A percentile compares a stretch with the other conserved stretches of the same genome.
phyloP scores from a whole-genome alignment of 345 rosid genomes.

The Carallia pectinifolia region DNA sequence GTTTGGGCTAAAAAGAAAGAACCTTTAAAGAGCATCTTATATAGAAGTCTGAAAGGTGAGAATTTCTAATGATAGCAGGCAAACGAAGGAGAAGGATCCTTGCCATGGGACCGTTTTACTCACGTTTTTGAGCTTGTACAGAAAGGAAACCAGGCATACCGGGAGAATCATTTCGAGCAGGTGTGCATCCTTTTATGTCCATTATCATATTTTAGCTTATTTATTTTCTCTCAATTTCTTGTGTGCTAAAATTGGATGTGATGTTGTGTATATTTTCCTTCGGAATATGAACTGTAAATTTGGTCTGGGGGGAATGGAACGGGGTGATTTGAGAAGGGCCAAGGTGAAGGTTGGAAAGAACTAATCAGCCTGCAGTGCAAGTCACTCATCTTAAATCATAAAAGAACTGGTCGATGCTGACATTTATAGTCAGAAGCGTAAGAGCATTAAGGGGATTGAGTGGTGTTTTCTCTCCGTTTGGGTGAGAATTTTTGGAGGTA shows the following conservation, averaged over 20 bases:
- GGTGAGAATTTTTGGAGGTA: background rate
- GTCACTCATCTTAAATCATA: background rate
- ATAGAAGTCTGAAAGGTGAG: slow-evolving; percentile 14
- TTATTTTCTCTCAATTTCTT: background rate
- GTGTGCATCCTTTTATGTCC: slow-evolving; percentile 24
- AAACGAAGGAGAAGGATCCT: slow-evolving; percentile 62
- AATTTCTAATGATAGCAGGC: slow-evolving; percentile 40
- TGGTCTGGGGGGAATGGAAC: background rate
- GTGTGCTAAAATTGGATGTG: background rate
- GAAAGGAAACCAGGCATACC: slow-evolving; percentile 69
- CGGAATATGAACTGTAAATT: background rate
- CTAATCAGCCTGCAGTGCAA: background rate
- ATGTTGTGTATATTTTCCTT: background rate
- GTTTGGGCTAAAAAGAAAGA: background rate
- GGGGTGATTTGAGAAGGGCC: background rate
- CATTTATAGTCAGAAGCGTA: background rate
- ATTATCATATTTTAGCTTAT: background rate
- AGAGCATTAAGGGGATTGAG: background rate
- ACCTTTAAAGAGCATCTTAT: slow-evolving; percentile 1
- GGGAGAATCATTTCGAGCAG: slow-evolving; percentile 66
- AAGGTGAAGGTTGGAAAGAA: background rate
- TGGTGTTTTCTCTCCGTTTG: background rate
- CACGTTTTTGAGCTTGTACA: slow-evolving; percentile 62
- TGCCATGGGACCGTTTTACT: slow-evolving; percentile 57
- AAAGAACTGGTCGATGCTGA: background rate